Percentiles rank a stretch among this genome's conserved stretches.
These are phyloP conservation scores for Candida albicans DNA, from an alignment of 1,139 yeast species.

Conservation along the genomic window DNA sequence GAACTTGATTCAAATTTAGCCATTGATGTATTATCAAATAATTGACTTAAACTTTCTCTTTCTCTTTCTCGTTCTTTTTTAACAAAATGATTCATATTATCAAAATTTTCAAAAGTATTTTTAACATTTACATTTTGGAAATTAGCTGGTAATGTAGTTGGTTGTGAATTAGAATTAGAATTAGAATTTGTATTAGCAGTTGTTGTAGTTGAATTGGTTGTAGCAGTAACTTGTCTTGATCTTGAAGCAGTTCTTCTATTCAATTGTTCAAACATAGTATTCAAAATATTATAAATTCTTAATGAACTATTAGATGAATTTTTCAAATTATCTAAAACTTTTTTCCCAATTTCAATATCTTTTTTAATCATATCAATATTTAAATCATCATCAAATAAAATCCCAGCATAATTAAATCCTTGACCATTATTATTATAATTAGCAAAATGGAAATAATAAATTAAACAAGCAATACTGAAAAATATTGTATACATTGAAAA, in stretches of 20 bases:
- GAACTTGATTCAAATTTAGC: slow-evolving; percentile 15
- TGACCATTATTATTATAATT: slow-evolving; percentile 28
- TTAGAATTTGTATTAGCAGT: neutral
- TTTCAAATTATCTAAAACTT: slow-evolving; percentile 68
- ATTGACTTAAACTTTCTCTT: slow-evolving; percentile 12
- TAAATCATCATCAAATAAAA: slow-evolving; percentile 57
- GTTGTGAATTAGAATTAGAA: neutral
- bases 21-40: slow-evolving; percentile 13
- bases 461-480: slow-evolving; percentile 84
- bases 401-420: slow-evolving; percentile 48
- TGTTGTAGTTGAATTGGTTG: neutral
- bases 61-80: slow-evolving; percentile 9
- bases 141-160: slow-evolving; percentile 7
- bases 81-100: slow-evolving; percentile 32
- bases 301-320: slow-evolving; percentile 76
- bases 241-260: slow-evolving; percentile 62
- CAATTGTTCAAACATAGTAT: slow-evolving; percentile 78
- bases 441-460: slow-evolving; percentile 79
- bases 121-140: slow-evolving; percentile 23
- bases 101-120: slow-evolving; percentile 35
- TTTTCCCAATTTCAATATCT: slow-evolving; percentile 82
- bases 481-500: slow-evolving; percentile 90
- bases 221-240: slow-evolving; percentile 18
- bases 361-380: slow-evolving; percentile 66
- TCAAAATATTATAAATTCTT: slow-evolving; percentile 75